Percentiles rank a stretch among this genome's conserved stretches.
phyloP scores from a whole-genome alignment of 2,329 filamentous ascomycete genomes.

The Diaporthe citriasiana region DNA sequence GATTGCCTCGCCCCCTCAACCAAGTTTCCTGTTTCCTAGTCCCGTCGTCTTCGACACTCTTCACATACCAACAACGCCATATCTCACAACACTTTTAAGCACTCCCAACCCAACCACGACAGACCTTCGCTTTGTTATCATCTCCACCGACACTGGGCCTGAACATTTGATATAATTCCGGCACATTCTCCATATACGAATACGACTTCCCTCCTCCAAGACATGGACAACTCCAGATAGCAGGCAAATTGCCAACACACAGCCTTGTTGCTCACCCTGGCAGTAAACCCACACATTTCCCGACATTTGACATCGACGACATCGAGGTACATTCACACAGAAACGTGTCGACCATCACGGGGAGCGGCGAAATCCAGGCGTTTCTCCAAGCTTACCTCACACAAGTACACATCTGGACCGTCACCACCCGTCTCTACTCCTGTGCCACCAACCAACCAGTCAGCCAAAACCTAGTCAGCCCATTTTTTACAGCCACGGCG shows the following conservation, averaged over 20 bases:
- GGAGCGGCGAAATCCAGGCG: background rate
- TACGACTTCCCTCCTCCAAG: background rate
- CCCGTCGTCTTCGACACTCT: background rate
- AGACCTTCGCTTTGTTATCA: background rate
- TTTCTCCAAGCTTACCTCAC: background rate
- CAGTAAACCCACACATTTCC: background rate
- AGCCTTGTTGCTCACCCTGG: background rate
- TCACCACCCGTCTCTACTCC: background rate
- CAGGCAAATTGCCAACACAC: background rate
- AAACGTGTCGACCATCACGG: background rate
- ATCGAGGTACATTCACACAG: background rate
- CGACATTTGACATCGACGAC: background rate
- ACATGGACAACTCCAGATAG: conserved; percentile 6
- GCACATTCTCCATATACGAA: background rate
- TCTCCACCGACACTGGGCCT: background rate
- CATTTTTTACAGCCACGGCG: conserved; percentile 23
- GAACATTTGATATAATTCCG: background rate
- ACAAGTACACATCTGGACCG: background rate
- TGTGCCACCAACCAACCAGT: conserved; percentile 10
- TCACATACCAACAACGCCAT: background rate
- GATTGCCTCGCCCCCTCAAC: conserved; percentile 18
- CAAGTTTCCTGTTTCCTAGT: conserved; percentile 1
- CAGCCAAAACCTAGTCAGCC: conserved; percentile 14
- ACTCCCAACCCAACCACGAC: background rate
- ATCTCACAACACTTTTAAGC: background rate